Evolutionary conservation across 2,329 filamentous ascomycete genomes (phyloP).

Genomic region (Endocalyx cinctus): DNA sequence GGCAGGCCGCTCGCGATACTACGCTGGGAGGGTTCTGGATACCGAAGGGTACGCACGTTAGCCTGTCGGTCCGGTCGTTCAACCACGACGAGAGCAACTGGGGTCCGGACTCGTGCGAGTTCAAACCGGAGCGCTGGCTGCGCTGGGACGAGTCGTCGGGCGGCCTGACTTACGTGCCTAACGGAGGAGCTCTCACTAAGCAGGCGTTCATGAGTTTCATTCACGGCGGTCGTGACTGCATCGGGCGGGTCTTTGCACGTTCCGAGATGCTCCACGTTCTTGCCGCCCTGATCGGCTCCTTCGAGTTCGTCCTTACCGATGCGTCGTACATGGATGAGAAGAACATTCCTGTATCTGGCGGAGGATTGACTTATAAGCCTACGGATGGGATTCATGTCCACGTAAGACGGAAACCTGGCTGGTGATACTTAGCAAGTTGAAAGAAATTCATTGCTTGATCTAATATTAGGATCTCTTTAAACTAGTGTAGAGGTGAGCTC

Average conservation of each 20-base stretch:
- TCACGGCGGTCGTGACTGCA: conserved; percentile 46
- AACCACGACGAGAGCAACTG: conserved; percentile 58
- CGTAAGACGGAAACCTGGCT: background rate
- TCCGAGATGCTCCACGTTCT: conserved; percentile 61
- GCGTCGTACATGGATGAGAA: conserved; percentile 8
- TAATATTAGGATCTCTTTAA: background rate
- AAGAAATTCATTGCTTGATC: no score
- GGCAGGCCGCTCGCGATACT: conserved; percentile 10
- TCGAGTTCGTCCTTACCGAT: conserved; percentile 12
- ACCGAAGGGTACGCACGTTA: conserved; percentile 53
- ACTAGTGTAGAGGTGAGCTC: background rate
- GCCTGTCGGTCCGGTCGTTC: conserved; percentile 59
- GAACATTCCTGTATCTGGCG: conserved; percentile 11
- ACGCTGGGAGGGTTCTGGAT: conserved; percentile 54
- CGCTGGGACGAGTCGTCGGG: conserved; percentile 12
- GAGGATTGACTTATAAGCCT: conserved; percentile 10
- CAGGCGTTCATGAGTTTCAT: conserved; percentile 53
- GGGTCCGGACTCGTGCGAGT: conserved; percentile 57
- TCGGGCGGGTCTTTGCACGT: conserved; percentile 61
- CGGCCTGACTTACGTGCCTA: conserved; percentile 4
- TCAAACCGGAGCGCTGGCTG: conserved; percentile 57
- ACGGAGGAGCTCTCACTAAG: conserved; percentile 49
- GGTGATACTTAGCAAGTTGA: no score
- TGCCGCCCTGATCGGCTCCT: conserved; percentile 18
- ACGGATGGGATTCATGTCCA: conserved; percentile 11